Evolutionary conservation across 176 grass and related monocot species (phyloP).

Genomic region (Bothriochloa decipiens): DNA sequence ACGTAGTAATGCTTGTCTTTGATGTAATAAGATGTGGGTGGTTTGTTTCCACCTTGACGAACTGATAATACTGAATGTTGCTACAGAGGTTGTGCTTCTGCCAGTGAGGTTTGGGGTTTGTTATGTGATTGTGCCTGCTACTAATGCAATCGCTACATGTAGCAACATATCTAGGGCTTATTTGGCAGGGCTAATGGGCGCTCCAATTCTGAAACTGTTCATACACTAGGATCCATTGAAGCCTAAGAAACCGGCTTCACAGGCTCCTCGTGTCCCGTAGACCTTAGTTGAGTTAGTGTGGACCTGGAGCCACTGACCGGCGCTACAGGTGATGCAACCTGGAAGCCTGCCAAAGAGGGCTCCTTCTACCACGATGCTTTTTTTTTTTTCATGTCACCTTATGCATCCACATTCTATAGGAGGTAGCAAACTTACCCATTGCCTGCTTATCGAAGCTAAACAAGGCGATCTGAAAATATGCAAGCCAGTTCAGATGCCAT

Average conservation of each 20-base stretch:
- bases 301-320: not conserved
- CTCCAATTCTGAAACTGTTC: too few species aligned
- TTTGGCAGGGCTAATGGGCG: too few species aligned
- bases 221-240: not conserved
- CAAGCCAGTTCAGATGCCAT: not conserved
- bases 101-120: not conserved
- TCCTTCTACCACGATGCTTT: too few species aligned
- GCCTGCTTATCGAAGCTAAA: not conserved
- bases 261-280: not conserved
- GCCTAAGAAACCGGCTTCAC: not conserved
- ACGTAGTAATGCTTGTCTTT: not conserved
- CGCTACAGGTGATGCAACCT: too few species aligned
- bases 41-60: conserved; percentile 9
- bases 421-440: not conserved
- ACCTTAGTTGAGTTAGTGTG: not conserved
- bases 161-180: not conserved
- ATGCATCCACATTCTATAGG: too few species aligned
- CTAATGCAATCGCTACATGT: conserved; percentile 9
- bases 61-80: conserved; percentile 9
- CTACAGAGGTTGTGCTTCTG: not conserved
- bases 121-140: not conserved
- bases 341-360: too few species aligned
- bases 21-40: conserved; percentile 39
- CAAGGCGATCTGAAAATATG: not conserved
- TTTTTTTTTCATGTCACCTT: not conserved